Conservation (phyloP, 176 grass and related monocot genomes). For the Poa annua region DNA sequence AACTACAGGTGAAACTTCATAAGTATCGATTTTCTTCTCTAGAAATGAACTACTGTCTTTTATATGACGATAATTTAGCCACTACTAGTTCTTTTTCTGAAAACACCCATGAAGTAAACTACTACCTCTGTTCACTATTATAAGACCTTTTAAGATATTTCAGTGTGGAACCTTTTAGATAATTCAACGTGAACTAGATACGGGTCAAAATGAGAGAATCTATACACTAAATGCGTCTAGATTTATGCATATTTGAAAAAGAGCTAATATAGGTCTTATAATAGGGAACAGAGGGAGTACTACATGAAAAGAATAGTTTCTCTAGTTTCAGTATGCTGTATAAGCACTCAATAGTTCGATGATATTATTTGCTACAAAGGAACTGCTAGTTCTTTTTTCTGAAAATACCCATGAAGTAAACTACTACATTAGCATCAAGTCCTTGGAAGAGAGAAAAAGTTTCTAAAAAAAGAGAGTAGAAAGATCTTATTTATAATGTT, state of each 20-base stretch:
- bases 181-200: too few species aligned
- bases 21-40: not conserved
- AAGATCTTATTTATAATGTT: not conserved
- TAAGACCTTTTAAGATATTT: too few species aligned
- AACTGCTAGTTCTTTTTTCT: conserved; percentile 20
- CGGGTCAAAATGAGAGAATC: too few species aligned
- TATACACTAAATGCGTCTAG: too few species aligned
- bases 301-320: not conserved
- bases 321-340: not conserved
- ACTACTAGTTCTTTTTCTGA: conserved; percentile 3
- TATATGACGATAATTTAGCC: not conserved
- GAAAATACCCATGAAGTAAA: not conserved
- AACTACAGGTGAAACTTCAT: conserved; percentile 67
- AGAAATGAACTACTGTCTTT: not conserved
- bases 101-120: not conserved
- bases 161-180: too few species aligned
- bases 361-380: conserved; percentile 4
- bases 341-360: not conserved
- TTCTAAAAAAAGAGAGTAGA: not conserved
- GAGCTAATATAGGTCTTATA: too few species aligned
- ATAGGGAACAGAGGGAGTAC: too few species aligned
- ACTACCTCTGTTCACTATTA: too few species aligned
- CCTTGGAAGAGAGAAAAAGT: not conserved
- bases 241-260: too few species aligned
- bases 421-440: not conserved